A percentile compares a stretch with the other conserved stretches of the same genome.
These are phyloP conservation scores for Sphaceloma murrayae DNA, from an alignment of 2,329 filamentous ascomycete species.

Conservation along the genomic window DNA sequence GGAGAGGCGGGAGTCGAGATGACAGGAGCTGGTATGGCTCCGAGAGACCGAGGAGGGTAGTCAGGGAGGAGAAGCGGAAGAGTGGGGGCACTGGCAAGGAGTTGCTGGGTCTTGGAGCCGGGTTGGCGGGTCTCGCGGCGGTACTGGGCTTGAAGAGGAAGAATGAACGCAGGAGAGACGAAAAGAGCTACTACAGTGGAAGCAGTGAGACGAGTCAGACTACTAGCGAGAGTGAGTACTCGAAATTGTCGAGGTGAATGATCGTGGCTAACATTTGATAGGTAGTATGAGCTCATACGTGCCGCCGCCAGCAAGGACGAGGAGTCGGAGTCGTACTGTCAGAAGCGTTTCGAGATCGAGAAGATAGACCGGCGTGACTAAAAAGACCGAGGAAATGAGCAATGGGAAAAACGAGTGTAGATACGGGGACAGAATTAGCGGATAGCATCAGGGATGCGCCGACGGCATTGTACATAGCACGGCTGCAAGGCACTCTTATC, in stretches of 20 bases:
- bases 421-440: no score
- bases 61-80: conserved; percentile 26
- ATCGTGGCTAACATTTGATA: background rate
- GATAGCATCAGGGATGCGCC: background rate
- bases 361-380: no score
- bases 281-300: conserved; percentile 13
- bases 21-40: conserved; percentile 42
- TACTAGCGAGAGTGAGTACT: conserved; percentile 37
- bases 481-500: background rate
- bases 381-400: background rate
- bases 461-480: background rate
- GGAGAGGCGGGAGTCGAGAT: conserved; percentile 45
- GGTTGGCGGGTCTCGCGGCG: conserved; percentile 36
- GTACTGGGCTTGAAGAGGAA: conserved; percentile 38
- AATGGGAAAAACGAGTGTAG: no score
- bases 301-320: conserved; percentile 1
- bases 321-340: conserved; percentile 14
- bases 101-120: conserved; percentile 33
- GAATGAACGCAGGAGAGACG: conserved; percentile 27
- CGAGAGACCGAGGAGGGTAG: conserved; percentile 27
- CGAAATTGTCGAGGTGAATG: conserved; percentile 1
- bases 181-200: conserved; percentile 35
- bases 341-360: conserved; percentile 13
- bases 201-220: background rate
- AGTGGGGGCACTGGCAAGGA: conserved; percentile 26